phyloP scores from a whole-genome alignment of 306 rosid genomes.

The Quercus parvula region DNA sequence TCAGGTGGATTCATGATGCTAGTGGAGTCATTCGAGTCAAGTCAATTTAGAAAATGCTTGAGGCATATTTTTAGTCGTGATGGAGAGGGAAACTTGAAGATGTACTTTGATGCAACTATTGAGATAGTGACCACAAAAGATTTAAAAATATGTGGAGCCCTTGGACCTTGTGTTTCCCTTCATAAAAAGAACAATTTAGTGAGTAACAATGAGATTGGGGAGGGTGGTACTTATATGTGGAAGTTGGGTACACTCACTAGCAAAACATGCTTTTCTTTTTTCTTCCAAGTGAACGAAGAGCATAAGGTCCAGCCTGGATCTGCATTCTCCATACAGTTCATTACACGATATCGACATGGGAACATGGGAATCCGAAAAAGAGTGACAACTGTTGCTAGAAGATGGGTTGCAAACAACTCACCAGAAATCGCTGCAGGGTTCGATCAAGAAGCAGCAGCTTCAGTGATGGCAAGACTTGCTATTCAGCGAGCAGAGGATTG shows the following conservation, averaged over 20 bases:
- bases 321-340: constrained; percentile 78
- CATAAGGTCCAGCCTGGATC: constrained; percentile 67
- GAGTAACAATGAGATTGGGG: constrained; percentile 60
- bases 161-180: constrained; percentile 87
- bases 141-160: constrained; percentile 86
- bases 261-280: constrained; percentile 80
- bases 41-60: constrained; percentile 66
- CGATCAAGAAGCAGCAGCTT: constrained; percentile 92
- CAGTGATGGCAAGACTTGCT: constrained; percentile 86
- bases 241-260: constrained; percentile 63
- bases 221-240: constrained; percentile 80
- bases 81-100: constrained; percentile 56
- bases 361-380: constrained; percentile 58
- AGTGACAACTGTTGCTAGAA: constrained; percentile 90
- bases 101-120: constrained; percentile 77
- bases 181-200: constrained; percentile 49
- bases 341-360: constrained; percentile 71
- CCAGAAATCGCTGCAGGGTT: constrained; percentile 77
- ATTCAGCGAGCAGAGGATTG: constrained; percentile 72
- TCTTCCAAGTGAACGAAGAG: constrained; percentile 70
- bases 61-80: constrained; percentile 54
- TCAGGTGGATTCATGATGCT: constrained; percentile 85
- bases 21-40: constrained; percentile 69
- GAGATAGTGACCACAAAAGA: constrained; percentile 80
- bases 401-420: constrained; percentile 82